Evolutionary conservation across 1,284 basidiomycete species (phyloP).

Genomic region (Pholiota adiposa): DNA sequence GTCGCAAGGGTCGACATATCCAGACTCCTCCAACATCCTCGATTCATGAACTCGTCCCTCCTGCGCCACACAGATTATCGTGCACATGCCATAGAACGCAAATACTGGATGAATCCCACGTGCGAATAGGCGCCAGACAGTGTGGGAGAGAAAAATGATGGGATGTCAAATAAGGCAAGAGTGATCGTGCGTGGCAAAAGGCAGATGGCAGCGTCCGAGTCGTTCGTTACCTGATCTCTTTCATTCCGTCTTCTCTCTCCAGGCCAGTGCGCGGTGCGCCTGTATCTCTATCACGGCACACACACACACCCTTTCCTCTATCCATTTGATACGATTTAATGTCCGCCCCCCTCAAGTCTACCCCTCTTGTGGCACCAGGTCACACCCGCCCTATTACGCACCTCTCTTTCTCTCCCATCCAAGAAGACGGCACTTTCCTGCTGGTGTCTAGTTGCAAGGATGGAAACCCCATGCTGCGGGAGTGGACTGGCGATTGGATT

Average conservation of each 20-base stretch:
- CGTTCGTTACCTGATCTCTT: neutral
- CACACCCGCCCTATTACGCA: slow-evolving; percentile 92
- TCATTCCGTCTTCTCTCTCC: slow-evolving; percentile 28
- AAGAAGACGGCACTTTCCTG: slow-evolving; percentile 84
- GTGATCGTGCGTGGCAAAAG: slow-evolving; percentile 21
- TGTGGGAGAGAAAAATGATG: neutral
- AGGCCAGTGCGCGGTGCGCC: slow-evolving; percentile 64
- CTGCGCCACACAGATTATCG: too few species aligned
- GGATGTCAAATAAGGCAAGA: slow-evolving; percentile 10
- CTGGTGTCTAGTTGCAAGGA: slow-evolving; percentile 96
- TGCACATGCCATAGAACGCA: neutral
- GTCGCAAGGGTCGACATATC: neutral
- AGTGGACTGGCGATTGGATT: slow-evolving; percentile 99
- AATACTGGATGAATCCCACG: neutral
- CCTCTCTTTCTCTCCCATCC: slow-evolving; percentile 87
- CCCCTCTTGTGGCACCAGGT: slow-evolving; percentile 79
- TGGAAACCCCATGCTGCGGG: slow-evolving; percentile 94
- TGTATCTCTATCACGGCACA: slow-evolving; percentile 51
- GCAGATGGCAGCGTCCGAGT: slow-evolving; percentile 9
- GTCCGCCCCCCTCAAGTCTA: slow-evolving; percentile 63
- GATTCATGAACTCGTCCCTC: too few species aligned
- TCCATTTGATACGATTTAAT: slow-evolving; percentile 47
- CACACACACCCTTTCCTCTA: slow-evolving; percentile 24
- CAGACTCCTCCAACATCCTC: too few species aligned
- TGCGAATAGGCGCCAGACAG: neutral